Evolutionary conservation across 2,329 filamentous ascomycete species (phyloP), one percentile per base, ranked within the genome.

Genomic region (Cyanodermella asteris): DNA sequence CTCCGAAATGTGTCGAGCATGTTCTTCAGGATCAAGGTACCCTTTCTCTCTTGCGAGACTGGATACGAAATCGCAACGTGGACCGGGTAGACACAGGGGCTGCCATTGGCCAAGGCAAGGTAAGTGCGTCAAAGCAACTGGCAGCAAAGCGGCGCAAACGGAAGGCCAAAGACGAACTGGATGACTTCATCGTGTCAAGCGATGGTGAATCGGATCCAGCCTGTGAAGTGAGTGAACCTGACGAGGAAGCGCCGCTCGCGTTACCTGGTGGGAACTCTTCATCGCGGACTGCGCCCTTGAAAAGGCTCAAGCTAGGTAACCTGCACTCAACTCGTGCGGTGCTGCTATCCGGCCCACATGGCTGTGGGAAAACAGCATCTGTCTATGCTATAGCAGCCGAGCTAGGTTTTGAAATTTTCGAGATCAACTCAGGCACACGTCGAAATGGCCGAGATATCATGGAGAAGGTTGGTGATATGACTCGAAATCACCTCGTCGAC

Each of bases 381-480:
- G 74, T 93, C 0, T 82, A 90, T 45, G 87, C 87, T 4, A 74
- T 82, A 20, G 84, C 87, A 4, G 84, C 77, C 40, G 84, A 97
- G 47, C 59, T 94, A 10, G 80, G 66, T 1, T 94, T 90, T 40
- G 82, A 91, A 39, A 64, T 97, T 2, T 97, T 97, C 36, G 87
- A 97, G 47, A 81, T 97, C 42, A 90, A 91, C 39, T 55, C 84
- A 1, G 68, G 78, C 31, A 78, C 67, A 36, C 69, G 82, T 25
- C 63, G 87, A 32, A 91, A 68, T 40, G 84, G 82, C 16, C 87
- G 73, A 44, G 87, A 97, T 39, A 70, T 97, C 23, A 45, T 91
- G 17, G 87, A 97, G 39, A 77, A 66, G 37, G 78, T 97, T 22
- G 90, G 87, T 20, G 81, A 97, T 47, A 94, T 97, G 84, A 87